phyloP scores from a whole-genome alignment of 176 grass and related monocot species.

The Aegilops bicornis region DNA sequence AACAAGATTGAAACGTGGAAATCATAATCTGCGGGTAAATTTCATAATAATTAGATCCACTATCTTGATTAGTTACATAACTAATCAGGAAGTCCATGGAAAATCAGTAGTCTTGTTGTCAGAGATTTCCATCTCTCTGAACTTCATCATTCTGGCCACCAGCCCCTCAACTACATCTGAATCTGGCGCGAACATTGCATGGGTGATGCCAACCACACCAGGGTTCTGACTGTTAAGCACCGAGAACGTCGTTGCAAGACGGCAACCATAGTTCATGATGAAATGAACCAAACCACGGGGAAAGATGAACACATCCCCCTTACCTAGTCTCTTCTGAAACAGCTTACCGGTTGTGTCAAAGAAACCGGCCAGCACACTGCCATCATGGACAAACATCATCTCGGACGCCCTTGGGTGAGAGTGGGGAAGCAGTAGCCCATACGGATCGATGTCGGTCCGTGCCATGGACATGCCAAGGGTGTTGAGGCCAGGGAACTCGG shows the following conservation, averaged over 20 bases:
- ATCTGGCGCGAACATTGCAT: constrained; percentile 41
- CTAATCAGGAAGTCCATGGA: constrained; percentile 21
- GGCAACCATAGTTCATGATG: constrained; percentile 33
- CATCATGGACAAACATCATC: constrained; percentile 53
- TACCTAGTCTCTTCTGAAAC: constrained; percentile 43
- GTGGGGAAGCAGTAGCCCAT: constrained; percentile 31
- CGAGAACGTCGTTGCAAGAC: constrained; percentile 16
- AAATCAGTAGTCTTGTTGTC: constrained; percentile 10
- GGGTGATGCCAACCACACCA: constrained; percentile 36
- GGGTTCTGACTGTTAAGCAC: constrained; percentile 63
- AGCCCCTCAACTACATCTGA: constrained; percentile 39
- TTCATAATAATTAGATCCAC: not conserved
- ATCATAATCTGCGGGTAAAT: not conserved
- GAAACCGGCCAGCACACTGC: constrained; percentile 44
- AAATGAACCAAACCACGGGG: constrained; percentile 48
- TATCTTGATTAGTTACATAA: not conserved
- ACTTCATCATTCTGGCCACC: constrained; percentile 41
- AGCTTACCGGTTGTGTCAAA: constrained; percentile 40
- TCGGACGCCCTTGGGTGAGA: constrained; percentile 54
- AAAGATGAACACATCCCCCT: constrained; percentile 58
- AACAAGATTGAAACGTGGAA: not conserved
- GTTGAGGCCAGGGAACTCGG: constrained; percentile 61
- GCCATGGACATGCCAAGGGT: constrained; percentile 49
- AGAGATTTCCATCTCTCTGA: constrained; percentile 9
- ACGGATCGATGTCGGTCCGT: constrained; percentile 17